Evolutionary conservation across 2,329 filamentous ascomycete species (phyloP).

Genomic region (Neonectria sp.): DNA sequence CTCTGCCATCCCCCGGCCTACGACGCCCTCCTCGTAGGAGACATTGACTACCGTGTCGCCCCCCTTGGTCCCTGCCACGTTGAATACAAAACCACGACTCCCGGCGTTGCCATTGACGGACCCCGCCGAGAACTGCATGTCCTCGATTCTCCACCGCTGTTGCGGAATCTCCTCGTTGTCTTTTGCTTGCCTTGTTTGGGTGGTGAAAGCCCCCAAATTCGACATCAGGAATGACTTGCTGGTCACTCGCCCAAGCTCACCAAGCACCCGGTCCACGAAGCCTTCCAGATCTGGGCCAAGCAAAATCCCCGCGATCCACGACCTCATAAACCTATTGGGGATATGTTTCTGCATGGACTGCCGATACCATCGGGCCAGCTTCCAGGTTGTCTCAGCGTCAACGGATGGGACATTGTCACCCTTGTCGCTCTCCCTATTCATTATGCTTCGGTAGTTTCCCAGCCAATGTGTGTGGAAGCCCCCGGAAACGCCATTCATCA

Average conservation of each 20-base stretch:
- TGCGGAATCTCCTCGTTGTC: not conserved
- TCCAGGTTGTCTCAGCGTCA: slow-evolving; percentile 23
- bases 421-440: slow-evolving; percentile 9
- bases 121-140: slow-evolving; percentile 31
- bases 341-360: slow-evolving; percentile 18
- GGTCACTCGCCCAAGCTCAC: slow-evolving; percentile 19
- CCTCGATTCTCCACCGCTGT: slow-evolving; percentile 22
- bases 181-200: not conserved
- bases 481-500: slow-evolving; percentile 27
- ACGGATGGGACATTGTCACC: slow-evolving; percentile 3
- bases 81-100: slow-evolving; percentile 26
- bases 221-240: slow-evolving; percentile 24
- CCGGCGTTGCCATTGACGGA: slow-evolving; percentile 26
- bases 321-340: slow-evolving; percentile 18
- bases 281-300: slow-evolving; percentile 24
- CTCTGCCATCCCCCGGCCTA: slow-evolving; percentile 21
- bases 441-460: slow-evolving; percentile 22
- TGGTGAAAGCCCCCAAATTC: slow-evolving; percentile 26
- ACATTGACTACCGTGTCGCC: slow-evolving; percentile 25
- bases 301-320: slow-evolving; percentile 23
- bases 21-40: slow-evolving; percentile 30
- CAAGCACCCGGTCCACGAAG: slow-evolving; percentile 20
- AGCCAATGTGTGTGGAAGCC: slow-evolving; percentile 25
- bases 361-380: slow-evolving; percentile 22
- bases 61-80: slow-evolving; percentile 24